Base-by-base conservation (phyloP, 192 early-diverging fungal genomes). In the Backusella sp. region DNA sequence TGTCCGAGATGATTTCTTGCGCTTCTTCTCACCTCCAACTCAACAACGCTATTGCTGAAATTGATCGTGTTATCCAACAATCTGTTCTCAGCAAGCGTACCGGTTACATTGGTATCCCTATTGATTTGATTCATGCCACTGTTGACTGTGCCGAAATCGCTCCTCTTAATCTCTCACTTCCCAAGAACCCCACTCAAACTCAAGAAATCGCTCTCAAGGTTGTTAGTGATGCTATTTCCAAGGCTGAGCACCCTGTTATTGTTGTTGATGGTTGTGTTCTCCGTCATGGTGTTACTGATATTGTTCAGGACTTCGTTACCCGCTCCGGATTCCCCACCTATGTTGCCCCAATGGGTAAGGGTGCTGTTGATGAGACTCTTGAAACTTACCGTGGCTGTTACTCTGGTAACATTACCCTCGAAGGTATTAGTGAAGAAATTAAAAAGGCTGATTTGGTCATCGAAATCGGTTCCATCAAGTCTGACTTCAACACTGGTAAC, bases 401-500 rank as follows among this genome's bases (percentile, higher is more conserved):
- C 21, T 59, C 77, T 70, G 86, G 86, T 23, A 52, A 70, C 52
- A 72, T 86, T 28, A 80, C 82, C 14, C 74, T 83, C 19, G 68
- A 52, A n/a, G 65, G 76, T 4, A 53, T 86, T 36, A 36, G 71
- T 56, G 39, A 77, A 7, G 86, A 84, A 73, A 76, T 87, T 12
- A 37, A 77, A 30, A 12, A 69, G 2, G 30, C 77, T 19, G 84
- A 87, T 73, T 72, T 86, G 9, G 76, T 87, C 37, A 23, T 87
- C 11, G 76, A 76, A 46, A 35, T 87, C 35, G 86, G 86, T 19
- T 62, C 82, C 3, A 68, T 86, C 69, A 82, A 86, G 35, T 73
- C 82, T 36, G 86, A 87, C 75, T 86, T 82, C 72, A 87, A 87
- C 56, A 87, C 86, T 1, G 86, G 86, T 74, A 84, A 84, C 32